Conservation (phyloP, 2,329 filamentous ascomycete species). For the Ophiostoma populinum region DNA sequence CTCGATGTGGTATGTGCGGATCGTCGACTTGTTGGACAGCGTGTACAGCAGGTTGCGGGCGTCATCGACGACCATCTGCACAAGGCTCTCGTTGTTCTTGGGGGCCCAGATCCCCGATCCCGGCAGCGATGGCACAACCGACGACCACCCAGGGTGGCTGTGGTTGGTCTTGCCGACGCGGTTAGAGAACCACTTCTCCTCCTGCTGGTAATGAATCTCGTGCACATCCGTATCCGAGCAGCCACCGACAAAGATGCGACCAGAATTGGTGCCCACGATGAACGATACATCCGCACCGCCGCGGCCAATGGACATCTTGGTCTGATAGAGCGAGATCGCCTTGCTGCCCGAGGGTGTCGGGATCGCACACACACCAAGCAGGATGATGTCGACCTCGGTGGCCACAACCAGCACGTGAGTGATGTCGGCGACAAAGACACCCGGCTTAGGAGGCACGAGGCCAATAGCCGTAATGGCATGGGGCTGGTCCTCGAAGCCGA, state of each 20-base stretch:
- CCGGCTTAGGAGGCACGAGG: conserved; percentile 65
- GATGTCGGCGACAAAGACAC: conserved; percentile 76
- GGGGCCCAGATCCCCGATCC: conserved; percentile 28
- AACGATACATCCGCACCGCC: conserved; percentile 60
- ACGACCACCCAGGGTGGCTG: conserved; percentile 54
- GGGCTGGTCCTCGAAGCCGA: conserved; percentile 79
- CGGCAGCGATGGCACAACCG: conserved; percentile 37
- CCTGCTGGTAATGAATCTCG: conserved; percentile 90
- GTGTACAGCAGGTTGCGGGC: conserved; percentile 79
- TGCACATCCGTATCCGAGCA: conserved; percentile 70
- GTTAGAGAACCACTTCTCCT: conserved; percentile 91
- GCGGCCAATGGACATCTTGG: conserved; percentile 64
- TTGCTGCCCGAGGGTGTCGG: conserved; percentile 51
- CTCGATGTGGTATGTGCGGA: conserved; percentile 81
- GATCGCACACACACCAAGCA: conserved; percentile 66
- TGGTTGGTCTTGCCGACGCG: conserved; percentile 81
- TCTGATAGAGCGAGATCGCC: conserved; percentile 68
- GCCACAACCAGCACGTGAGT: conserved; percentile 80
- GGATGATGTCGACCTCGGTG: conserved; percentile 65
- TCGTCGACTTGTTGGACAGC: conserved; percentile 71
- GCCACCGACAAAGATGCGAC: conserved; percentile 86
- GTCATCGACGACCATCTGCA: conserved; percentile 76
- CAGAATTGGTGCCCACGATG: conserved; percentile 66
- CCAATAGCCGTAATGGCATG: conserved; percentile 85
- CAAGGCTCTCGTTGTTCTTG: conserved; percentile 43